These are phyloP conservation scores for Termitomyces heimii DNA, from an alignment of 768 basidiomycete genomes.

Conservation along the genomic window DNA sequence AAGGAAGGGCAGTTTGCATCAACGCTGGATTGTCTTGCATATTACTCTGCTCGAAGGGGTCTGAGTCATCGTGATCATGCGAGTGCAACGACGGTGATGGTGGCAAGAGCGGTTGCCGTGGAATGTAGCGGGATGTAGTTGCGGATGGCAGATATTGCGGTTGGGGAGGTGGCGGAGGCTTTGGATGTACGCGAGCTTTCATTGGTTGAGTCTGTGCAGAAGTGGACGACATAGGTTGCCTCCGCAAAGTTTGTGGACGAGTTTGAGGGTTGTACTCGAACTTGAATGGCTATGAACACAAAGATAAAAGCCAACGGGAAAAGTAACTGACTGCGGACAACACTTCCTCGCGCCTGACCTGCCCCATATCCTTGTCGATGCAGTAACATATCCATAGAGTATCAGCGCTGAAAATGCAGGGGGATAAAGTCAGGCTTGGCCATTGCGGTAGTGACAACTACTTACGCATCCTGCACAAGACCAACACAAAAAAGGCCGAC, in stretches of 20 bases:
- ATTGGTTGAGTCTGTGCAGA: constrained; percentile 4
- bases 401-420: constrained; percentile 28
- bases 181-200: constrained; percentile 1
- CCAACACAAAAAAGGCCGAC: constrained; percentile 83
- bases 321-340: constrained; percentile 28
- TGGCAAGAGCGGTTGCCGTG: constrained; percentile 20
- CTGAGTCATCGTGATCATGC: constrained; percentile 27
- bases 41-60: constrained; percentile 36
- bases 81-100: constrained; percentile 12
- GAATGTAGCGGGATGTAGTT: constrained; percentile 18
- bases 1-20: constrained; percentile 2
- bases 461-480: constrained; percentile 63
- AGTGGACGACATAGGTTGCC: constrained; percentile 2
- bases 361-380: constrained; percentile 40
- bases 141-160: constrained; percentile 18
- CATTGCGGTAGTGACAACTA: neutral
- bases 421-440: neutral
- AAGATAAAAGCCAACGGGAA: neutral
- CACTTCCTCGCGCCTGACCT: constrained; percentile 34
- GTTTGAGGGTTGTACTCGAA: constrained; percentile 26
- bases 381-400: constrained; percentile 44
- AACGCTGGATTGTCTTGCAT: constrained; percentile 19
- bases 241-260: constrained; percentile 7
- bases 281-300: constrained; percentile 10
- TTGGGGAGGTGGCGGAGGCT: constrained; percentile 6